Evolutionary conservation across 371 early-diverging fungal species (phyloP).

Genomic region (Chytridium lagenaria): DNA sequence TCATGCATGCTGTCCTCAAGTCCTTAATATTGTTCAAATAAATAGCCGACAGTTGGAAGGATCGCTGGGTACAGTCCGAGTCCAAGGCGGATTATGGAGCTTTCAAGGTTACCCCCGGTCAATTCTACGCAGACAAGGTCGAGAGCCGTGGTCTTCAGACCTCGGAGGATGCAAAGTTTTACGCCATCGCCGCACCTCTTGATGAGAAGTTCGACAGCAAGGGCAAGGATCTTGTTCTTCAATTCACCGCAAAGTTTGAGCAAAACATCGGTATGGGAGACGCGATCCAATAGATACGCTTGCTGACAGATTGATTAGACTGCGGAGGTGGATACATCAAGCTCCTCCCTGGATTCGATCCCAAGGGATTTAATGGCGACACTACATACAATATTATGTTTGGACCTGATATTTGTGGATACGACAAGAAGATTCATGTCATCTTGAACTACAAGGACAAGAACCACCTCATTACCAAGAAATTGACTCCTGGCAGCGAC

Average conservation of each 20-base stretch:
- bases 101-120: slow-evolving; percentile 75
- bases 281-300: no score
- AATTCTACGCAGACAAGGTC: slow-evolving; percentile 79
- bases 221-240: slow-evolving; percentile 61
- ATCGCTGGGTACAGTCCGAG: slow-evolving; percentile 78
- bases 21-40: no score
- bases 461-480: slow-evolving; percentile 52
- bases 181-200: slow-evolving; percentile 79
- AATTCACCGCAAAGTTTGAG: slow-evolving; percentile 56
- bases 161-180: slow-evolving; percentile 84
- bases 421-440: slow-evolving; percentile 49
- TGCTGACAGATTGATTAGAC: no score
- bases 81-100: slow-evolving; percentile 76
- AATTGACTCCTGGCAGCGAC: slow-evolving; percentile 45
- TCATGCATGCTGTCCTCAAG: background rate
- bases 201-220: slow-evolving; percentile 74
- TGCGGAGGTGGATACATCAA: slow-evolving; percentile 98
- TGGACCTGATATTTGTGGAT: slow-evolving; percentile 59
- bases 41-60: slow-evolving; percentile 43
- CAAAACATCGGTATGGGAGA: slow-evolving; percentile 46
- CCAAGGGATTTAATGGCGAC: slow-evolving; percentile 37
- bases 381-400: slow-evolving; percentile 56
- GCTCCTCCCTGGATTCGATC: slow-evolving; percentile 41
- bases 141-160: slow-evolving; percentile 72
- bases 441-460: slow-evolving; percentile 55